A percentile compares a stretch with the other conserved stretches of the same genome.
These are phyloP conservation scores for Clonostachys rhizophaga DNA, from an alignment of 2,329 filamentous ascomycete genomes.

Conservation along the genomic window DNA sequence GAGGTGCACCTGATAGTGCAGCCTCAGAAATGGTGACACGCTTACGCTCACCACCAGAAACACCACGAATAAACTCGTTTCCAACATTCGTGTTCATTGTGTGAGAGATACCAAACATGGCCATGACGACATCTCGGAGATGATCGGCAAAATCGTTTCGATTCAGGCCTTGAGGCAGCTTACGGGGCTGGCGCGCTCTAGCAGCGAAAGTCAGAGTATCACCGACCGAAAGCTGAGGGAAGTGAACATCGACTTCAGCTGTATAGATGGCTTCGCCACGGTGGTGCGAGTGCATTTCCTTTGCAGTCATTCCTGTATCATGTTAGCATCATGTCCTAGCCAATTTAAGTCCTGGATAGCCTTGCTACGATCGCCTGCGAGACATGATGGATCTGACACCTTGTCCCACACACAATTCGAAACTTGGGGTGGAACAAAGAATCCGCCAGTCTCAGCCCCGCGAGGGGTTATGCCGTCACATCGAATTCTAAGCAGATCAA, in stretches of 20 bases:
- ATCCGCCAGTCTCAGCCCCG: too few species aligned
- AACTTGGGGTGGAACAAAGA: too few species aligned
- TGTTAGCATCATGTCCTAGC: constrained; percentile 1
- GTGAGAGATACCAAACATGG: constrained; percentile 70
- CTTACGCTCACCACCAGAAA: constrained; percentile 70
- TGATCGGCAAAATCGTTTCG: constrained; percentile 53
- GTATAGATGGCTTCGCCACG: constrained; percentile 85
- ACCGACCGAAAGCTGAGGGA: constrained; percentile 71
- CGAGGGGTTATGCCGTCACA: too few species aligned
- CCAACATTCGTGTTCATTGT: constrained; percentile 69
- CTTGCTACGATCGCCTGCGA: background rate
- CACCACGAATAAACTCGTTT: constrained; percentile 71
- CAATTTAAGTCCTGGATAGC: background rate
- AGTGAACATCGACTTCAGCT: constrained; percentile 79
- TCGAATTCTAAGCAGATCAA: too few species aligned
- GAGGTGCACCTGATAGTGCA: constrained; percentile 50
- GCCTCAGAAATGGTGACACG: constrained; percentile 61
- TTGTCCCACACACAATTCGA: background rate
- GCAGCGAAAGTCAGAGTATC: constrained; percentile 78
- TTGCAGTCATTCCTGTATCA: constrained; percentile 51
- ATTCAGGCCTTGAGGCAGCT: constrained; percentile 54
- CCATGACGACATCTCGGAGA: constrained; percentile 68
- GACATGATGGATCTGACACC: background rate
- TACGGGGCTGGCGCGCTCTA: constrained; percentile 59
- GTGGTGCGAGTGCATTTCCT: constrained; percentile 74